Evolutionary conservation across 2,329 filamentous ascomycete species (phyloP).

Genomic region (Fusarium sublunatum): DNA sequence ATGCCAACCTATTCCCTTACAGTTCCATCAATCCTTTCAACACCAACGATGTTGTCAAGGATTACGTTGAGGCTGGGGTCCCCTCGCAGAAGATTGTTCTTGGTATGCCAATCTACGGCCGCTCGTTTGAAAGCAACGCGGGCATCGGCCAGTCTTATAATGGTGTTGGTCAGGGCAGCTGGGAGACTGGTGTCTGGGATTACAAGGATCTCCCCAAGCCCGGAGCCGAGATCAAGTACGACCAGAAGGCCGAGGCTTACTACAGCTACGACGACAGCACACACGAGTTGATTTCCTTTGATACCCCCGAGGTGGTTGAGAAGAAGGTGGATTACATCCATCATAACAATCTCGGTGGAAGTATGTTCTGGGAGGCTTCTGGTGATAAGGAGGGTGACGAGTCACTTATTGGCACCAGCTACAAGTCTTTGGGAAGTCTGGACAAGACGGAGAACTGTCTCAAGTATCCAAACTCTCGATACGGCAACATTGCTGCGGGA

Average conservation of each 20-base stretch:
- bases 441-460: conserved; percentile 32
- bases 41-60: conserved; percentile 19
- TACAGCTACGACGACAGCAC: conserved; percentile 35
- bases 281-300: conserved; percentile 30
- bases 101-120: conserved; percentile 36
- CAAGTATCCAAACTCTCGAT: conserved; percentile 56
- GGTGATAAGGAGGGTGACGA: conserved; percentile 26
- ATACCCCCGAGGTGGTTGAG: conserved; percentile 20
- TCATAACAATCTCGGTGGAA: conserved; percentile 24
- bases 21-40: conserved; percentile 13
- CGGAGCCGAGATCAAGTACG: conserved; percentile 23
- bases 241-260: conserved; percentile 24
- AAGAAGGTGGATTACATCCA: conserved; percentile 30
- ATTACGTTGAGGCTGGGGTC: conserved; percentile 25
- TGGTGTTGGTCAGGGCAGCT: conserved; percentile 31
- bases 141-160: conserved; percentile 27
- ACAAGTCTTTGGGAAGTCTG: conserved; percentile 12
- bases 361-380: conserved; percentile 39
- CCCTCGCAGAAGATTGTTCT: conserved; percentile 27
- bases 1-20: conserved; percentile 54
- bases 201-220: conserved; percentile 33
- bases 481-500: conserved; percentile 60
- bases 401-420: conserved; percentile 30
- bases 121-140: conserved; percentile 28
- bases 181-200: conserved; percentile 33